These are phyloP conservation scores for Candida pseudofarinosa DNA, from an alignment of 805 yeast species.

Conservation along the genomic window DNA sequence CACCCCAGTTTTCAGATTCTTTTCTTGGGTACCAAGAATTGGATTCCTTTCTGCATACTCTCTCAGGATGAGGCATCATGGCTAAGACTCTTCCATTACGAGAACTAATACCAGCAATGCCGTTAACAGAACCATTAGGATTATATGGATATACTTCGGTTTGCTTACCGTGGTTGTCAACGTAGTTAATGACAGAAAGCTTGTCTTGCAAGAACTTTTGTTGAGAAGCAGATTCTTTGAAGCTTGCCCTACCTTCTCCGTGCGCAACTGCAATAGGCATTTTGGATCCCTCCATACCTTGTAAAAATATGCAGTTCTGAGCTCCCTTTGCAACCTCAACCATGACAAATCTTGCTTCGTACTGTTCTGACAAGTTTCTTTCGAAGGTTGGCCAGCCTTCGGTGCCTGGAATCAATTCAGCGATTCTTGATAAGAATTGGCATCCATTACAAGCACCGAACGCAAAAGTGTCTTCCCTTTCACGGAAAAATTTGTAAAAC, in stretches of 20 bases:
- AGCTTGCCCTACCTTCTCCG: constrained; percentile 93
- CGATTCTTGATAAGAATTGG: constrained; percentile 87
- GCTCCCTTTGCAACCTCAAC: constrained; percentile 66
- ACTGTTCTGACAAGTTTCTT: constrained; percentile 87
- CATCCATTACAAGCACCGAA: constrained; percentile 99
- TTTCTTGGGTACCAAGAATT: constrained; percentile 84
- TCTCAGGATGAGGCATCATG: constrained; percentile 99
- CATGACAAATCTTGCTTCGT: constrained; percentile 91
- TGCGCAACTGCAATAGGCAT: constrained; percentile 98
- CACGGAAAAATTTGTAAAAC: constrained; percentile 77
- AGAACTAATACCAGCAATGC: constrained; percentile 87
- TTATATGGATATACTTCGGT: constrained; percentile 87
- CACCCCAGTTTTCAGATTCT: constrained; percentile 63
- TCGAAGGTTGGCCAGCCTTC: constrained; percentile 96
- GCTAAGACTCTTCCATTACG: constrained; percentile 95
- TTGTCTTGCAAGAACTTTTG: constrained; percentile 45
- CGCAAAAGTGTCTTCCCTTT: constrained; percentile 88
- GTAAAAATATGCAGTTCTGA: constrained; percentile 64
- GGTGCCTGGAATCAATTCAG: constrained; percentile 85
- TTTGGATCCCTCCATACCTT: constrained; percentile 89
- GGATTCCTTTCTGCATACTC: constrained; percentile 81
- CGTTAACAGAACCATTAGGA: constrained; percentile 94
- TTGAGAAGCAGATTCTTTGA: constrained; percentile 44
- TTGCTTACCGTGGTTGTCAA: constrained; percentile 84
- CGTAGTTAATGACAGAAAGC: constrained; percentile 69